Conservation (phyloP, 2,329 filamentous ascomycete species). For the Diaporthe longicolla region DNA sequence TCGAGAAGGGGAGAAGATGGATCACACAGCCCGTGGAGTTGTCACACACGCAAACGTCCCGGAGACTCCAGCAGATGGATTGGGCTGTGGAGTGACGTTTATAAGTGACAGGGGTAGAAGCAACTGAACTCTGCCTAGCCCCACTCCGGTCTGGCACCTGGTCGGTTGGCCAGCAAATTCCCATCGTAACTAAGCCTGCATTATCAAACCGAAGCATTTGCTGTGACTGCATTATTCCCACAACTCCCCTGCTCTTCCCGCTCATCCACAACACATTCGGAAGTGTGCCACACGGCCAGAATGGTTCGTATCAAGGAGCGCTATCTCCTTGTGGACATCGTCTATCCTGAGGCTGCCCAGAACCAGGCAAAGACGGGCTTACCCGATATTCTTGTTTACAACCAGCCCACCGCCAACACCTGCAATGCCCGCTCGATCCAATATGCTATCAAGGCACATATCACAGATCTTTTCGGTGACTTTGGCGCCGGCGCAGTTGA, state of each 20-base stretch:
- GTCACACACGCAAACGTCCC: background rate
- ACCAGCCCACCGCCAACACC: conserved; percentile 81
- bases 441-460: conserved; percentile 77
- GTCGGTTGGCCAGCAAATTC: conserved; percentile 35
- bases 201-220: background rate
- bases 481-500: conserved; percentile 85
- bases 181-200: background rate
- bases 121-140: conserved; percentile 14
- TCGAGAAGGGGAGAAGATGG: too few species aligned
- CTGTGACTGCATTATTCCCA: background rate
- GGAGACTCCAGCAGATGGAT: background rate
- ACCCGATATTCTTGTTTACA: conserved; percentile 78
- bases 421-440: conserved; percentile 77
- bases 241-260: background rate
- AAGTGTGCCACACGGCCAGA: conserved; percentile 40
- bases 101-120: conserved; percentile 21
- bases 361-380: conserved; percentile 54
- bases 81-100: conserved; percentile 22
- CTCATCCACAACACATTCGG: background rate
- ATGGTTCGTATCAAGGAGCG: conserved; percentile 98
- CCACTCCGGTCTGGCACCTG: conserved; percentile 21
- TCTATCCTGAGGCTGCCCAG: conserved; percentile 78
- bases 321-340: conserved; percentile 93
- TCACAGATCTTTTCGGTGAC: conserved; percentile 86
- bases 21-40: background rate